Evolutionary conservation across 305 asterid species (phyloP), one percentile per base, ranked within the genome.

Genomic region (Rubia balearica): DNA sequence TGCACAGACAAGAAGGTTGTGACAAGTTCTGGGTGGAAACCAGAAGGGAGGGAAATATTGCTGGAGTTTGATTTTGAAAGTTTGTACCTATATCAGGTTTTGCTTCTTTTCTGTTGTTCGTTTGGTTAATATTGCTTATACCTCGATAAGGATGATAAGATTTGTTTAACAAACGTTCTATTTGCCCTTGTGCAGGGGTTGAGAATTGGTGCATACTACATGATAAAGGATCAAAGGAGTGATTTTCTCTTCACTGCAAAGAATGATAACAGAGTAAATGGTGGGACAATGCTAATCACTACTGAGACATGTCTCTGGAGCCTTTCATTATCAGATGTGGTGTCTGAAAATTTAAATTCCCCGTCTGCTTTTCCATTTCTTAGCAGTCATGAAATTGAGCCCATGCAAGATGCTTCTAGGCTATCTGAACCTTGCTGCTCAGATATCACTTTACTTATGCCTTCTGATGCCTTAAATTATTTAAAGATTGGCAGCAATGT

Each of bases 41-140:
- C 79, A 27, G 79, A 81, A 71, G 75, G 75, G 79, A 78, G 83
- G 75, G 82, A 69, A 73, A 79, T 85, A 72, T 78, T 89, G 74
- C 86, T 94, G 84, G 94, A 91, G 77, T 91, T 91, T 45, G 51
- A 61, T 73, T 76, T 85, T 60, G 87, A 91, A 55, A 82, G 88
- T 76, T 61, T 87, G 68, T 73, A 77, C 77, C 70, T 71, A 61
- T 86, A 85, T 56, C 86, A 85, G 93, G 99, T 94, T 77, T 68
- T 78, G 60, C 55, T 45, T 73, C 71, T 71, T 75, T 68, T 74
- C 70, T 46, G 40, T 67, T 16, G 59, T 57, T 1, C 17, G 19
- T 21, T 19, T 6, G 19, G 30, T 57, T 57, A 8, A 19, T 57
- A 6, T 21, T 57, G 21, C 12, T n/a, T 38, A 36, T 61, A 33